A percentile compares a stretch with the other conserved stretches of the same genome.
These are phyloP conservation scores for Gossypium thurberi DNA, from an alignment of 345 rosid species.

Conservation along the genomic window DNA sequence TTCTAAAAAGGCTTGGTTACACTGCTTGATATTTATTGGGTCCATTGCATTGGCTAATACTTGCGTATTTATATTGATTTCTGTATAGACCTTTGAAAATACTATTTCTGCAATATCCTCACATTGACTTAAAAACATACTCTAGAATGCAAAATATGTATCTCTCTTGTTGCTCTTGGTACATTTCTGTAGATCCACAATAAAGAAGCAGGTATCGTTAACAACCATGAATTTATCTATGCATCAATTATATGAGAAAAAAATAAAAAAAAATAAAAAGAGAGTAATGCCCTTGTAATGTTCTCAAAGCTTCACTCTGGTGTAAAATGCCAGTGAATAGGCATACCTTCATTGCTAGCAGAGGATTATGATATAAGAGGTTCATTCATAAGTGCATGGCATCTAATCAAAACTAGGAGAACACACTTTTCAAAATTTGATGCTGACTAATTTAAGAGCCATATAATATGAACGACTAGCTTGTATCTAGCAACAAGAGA, in stretches of 20 bases:
- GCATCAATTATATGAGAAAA: background rate
- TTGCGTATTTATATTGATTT: background rate
- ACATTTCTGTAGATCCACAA: background rate
- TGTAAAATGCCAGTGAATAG: background rate
- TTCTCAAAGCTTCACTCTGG: background rate
- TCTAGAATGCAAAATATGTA: background rate
- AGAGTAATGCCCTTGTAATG: background rate
- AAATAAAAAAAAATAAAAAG: too few relatives aligned
- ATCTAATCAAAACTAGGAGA: background rate
- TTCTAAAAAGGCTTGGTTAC: constrained; percentile 56
- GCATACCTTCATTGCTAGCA: background rate
- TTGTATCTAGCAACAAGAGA: background rate
- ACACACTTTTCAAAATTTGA: background rate
- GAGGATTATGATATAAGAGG: background rate
- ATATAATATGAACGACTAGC: background rate
- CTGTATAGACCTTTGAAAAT: background rate
- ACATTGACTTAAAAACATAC: background rate
- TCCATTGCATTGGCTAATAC: background rate
- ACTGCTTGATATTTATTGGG: constrained; percentile 3
- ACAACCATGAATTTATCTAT: background rate
- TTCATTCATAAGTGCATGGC: background rate
- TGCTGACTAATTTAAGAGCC: background rate
- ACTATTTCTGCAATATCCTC: background rate
- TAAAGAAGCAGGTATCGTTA: background rate
- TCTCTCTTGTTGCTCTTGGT: background rate